These are phyloP conservation scores for Pythium monospermum DNA, from an alignment of 352 stramenopile genomes.

Conservation along the genomic window DNA sequence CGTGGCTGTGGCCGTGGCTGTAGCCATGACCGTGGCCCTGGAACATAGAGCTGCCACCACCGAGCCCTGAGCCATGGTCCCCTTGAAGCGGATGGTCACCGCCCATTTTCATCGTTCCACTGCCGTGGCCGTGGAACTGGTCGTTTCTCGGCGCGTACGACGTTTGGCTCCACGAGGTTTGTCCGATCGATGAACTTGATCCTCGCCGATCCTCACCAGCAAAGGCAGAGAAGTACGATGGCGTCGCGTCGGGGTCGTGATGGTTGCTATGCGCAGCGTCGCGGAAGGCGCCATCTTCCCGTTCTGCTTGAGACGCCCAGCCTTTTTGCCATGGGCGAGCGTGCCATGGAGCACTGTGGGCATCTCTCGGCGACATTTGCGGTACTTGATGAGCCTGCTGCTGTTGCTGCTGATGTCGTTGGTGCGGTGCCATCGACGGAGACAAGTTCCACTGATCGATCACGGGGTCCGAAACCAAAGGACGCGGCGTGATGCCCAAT, in stretches of 20 bases:
- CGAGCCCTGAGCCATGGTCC: slow-evolving; percentile 29
- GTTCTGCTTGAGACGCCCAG: slow-evolving; percentile 31
- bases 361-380: slow-evolving; percentile 36
- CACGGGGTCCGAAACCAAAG: slow-evolving; percentile 53
- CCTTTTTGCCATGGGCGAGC: slow-evolving; percentile 23
- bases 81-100: slow-evolving; percentile 30
- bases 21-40: too few species aligned
- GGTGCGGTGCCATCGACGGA: slow-evolving; percentile 40
- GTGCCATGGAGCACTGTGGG: slow-evolving; percentile 20
- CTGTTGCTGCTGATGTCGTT: too few species aligned
- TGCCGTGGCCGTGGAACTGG: slow-evolving; percentile 32
- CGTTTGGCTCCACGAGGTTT: slow-evolving; percentile 23
- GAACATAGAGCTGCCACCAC: slow-evolving; percentile 10
- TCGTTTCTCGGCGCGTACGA: slow-evolving; percentile 24
- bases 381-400: slow-evolving; percentile 37
- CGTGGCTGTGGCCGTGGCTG: too few species aligned
- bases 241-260: slow-evolving; percentile 15
- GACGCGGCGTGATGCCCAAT: slow-evolving; percentile 42
- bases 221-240: slow-evolving; percentile 27
- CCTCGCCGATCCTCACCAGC: slow-evolving; percentile 12
- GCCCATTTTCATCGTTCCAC: not conserved
- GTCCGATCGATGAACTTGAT: slow-evolving; percentile 15
- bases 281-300: slow-evolving; percentile 46
- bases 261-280: slow-evolving; percentile 24
- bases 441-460: slow-evolving; percentile 83